Evolutionary conservation across 1,284 basidiomycete species (phyloP), one percentile per base, ranked within the genome.

Genomic region (Tilletia setariae): DNA sequence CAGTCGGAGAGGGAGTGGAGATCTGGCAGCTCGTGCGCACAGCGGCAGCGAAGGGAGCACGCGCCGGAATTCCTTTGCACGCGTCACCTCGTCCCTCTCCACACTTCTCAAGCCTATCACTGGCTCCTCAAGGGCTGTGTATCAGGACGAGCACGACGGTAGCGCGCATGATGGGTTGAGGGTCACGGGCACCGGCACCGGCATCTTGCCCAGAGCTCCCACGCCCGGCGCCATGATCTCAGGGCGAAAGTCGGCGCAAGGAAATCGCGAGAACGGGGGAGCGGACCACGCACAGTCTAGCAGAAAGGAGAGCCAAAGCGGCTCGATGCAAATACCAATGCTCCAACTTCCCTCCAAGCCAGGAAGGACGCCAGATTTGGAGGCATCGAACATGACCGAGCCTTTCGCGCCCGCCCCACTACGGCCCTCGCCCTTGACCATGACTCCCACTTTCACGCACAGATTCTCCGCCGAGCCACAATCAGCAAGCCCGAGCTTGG

Each of bases 1-100:
- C 9, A 53, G 51, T 25, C 51, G 51, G 51, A 53, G 51, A 53
- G 51, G 51, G 28, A 53, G 51, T 13, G 51, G 51, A 28, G 51
- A 53, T 28, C 19, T 53, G 13, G 51, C 51, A 2, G 21, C 23
- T 2, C 35, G 35, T 11, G 35, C 35, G 11, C 21, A 53, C 23
- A 28, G 51, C 51, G 51, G 51, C 11, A 25, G 21, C 21, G 51
- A 53, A 28, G 51, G 51, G 2, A 53, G 28, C 21, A 53, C 51
- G 51, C 51, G 51, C 4, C 51, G 51, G 6, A 61, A 61, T 15
- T 61, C 56, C 28, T 61, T 61, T 32, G 32, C 56, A 11, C 23
- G 32, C 4, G 56, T 61, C 13, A 35, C 56, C 6, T 25, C 56
- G 8, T 61, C 56, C 8, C 25, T 61, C 13, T 61, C 56, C 2